Base-by-base conservation (phyloP, 2,329 filamentous ascomycete genomes). In the Penicillium hordei region DNA sequence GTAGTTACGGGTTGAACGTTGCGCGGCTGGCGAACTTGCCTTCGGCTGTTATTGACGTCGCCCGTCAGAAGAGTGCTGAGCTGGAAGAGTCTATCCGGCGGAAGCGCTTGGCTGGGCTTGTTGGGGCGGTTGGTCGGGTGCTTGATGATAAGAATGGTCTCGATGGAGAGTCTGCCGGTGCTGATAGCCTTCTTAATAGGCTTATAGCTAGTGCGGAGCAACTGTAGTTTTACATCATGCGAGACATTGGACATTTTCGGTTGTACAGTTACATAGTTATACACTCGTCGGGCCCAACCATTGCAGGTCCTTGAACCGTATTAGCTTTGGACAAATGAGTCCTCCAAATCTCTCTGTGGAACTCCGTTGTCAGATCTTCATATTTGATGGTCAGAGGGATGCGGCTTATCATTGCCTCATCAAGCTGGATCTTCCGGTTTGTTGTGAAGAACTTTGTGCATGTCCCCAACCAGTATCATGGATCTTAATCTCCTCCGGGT, bases 1-100 rank as follows among this genome's bases (percentile, higher is more conserved):
- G 94, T 5, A 95, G 90, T 19, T 99, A 99, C 72, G 94, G 95
- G 1, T 66, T 99, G 57, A 97, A 97, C 73, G 94, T 97, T 23
- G 94, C 94, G 15, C 82, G 90, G 45, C 77, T 99, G 52, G 94
- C 94, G 2, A 88, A 88, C 51, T 83, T 99, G 42, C 92, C 93
- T 0, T 83, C 83, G 58, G 81, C 84, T 55, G 85, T 97, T 19
- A 80, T 97, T 34, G 89, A 93, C 27, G 81, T 91, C 25, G 94
- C 94, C 2, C 86, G 84, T n/a, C 78, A 80, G 46, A 94, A 95
- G 77, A 95, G 91, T 59, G 80, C 79, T 39, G 87, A 93, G 74
- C 77, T 99, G 74, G 94, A 99, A 76, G 82, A 86, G 52, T 83
- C 87, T 63, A 86, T 92, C 65, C 84, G 81, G 64, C 78, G 79